Evolutionary conservation across 208 protist species (phyloP), one percentile per base, ranked within the genome.

Genomic region (Wallacemonas rigidus): DNA sequence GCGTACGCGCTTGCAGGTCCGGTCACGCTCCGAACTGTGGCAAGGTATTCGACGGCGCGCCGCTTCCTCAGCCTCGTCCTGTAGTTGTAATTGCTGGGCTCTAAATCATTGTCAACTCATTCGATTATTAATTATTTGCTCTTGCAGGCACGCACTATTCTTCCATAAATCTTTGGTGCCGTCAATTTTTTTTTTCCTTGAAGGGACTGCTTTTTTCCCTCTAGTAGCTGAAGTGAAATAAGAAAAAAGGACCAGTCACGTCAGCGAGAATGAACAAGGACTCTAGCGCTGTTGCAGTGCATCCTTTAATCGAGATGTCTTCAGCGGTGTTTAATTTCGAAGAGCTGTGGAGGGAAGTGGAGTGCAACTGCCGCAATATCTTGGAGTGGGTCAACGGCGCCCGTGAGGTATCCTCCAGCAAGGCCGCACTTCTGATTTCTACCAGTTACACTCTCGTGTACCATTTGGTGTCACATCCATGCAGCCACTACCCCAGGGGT

Each of bases 391-490:
- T 56, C 39, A 35, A 75, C 15, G 72, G 51, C 50, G 69, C 36
- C 9, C 38, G 26, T 38, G 43, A 6, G 9, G 50, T 43, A 15
- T 62, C 56, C 38, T 44, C 8, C 38, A 9, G 4, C 17, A 38
- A 62, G 5, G 15, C 36, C 4, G 38, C 56, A n/a, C 6, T 5
- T 12, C 26, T 6, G 17, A 38, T 62, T 17, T 44, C 5, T 38
- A 62, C 56, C 12, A 41, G 74, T 3, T 80, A 84, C 63, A 44
- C 69, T 11, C 72, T 88, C 12, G 83, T 85, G 40, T 85, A 88
- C 50, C 83, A 88, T 41, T 69, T 88, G 12, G 68, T 78, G 11
- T 85, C 83, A 0, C 79, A 85, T 39, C 83, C 83, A 12, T 85
- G 76, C 67, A 73, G 36, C 36, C 82, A 85, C 53, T 71, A 71